Evolutionary conservation across 768 basidiomycete genomes (phyloP).

Genomic region (Phylloporus arenicola): DNA sequence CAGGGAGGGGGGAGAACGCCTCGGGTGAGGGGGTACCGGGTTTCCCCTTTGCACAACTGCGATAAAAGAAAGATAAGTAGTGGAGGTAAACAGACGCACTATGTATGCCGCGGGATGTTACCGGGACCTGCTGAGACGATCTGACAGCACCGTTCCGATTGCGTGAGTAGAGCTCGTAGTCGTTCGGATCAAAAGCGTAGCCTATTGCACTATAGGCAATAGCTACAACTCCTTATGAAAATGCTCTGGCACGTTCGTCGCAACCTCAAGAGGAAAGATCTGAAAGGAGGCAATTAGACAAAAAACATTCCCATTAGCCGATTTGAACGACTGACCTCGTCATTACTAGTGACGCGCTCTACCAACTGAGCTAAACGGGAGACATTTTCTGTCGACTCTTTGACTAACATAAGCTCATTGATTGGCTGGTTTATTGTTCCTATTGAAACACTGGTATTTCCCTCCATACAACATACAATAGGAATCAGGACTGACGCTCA

Average conservation of each 20-base stretch:
- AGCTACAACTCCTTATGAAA: too few species aligned
- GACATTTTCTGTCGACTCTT: not conserved
- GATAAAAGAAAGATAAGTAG: not conserved
- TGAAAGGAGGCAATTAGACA: too few species aligned
- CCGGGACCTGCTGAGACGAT: not conserved
- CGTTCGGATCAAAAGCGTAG: not conserved
- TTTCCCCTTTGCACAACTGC: too few species aligned
- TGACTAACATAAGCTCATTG: not conserved
- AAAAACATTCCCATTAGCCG: conserved; percentile 34
- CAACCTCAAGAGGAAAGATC: too few species aligned
- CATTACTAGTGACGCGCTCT: conserved; percentile 48
- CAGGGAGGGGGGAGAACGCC: not conserved
- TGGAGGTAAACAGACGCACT: not conserved
- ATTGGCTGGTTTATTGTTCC: too few species aligned
- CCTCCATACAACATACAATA: not conserved
- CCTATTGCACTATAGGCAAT: too few species aligned
- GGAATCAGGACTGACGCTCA: not conserved
- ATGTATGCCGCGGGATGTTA: too few species aligned
- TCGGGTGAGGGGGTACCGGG: not conserved
- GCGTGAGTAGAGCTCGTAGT: not conserved
- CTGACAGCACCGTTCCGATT: not conserved
- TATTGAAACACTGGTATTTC: too few species aligned
- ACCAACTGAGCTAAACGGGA: conserved; percentile 45
- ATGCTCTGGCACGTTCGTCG: too few species aligned
- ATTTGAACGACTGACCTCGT: conserved; percentile 41